A percentile compares a stretch with the other conserved stretches of the same genome.
These are phyloP conservation scores for Auricularia heimuer DNA, from an alignment of 768 basidiomycete species.

Conservation along the genomic window DNA sequence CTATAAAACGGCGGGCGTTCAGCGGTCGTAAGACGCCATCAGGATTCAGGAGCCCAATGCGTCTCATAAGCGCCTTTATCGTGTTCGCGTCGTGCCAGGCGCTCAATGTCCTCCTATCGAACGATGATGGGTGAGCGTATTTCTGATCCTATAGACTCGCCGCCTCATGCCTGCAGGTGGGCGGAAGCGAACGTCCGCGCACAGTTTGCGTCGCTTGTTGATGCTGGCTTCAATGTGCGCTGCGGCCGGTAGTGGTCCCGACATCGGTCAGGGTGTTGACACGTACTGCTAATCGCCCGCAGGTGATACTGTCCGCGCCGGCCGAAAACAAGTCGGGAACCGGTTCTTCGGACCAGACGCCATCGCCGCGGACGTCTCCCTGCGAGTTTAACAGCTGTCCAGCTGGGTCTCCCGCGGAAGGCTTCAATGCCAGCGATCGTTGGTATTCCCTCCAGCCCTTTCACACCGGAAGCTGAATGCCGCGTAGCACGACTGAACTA, in stretches of 20 bases:
- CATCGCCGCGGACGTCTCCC: slow-evolving; percentile 17
- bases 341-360: slow-evolving; percentile 29
- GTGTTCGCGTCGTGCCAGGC: too few species aligned
- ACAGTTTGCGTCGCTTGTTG: slow-evolving; percentile 17
- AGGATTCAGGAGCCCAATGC: too few species aligned
- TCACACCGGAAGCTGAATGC: background rate
- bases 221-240: slow-evolving; percentile 18
- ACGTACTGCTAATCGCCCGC: background rate
- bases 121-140: too few species aligned
- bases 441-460: background rate
- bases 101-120: too few species aligned
- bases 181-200: slow-evolving; percentile 23
- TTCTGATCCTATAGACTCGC: too few species aligned
- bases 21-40: too few species aligned
- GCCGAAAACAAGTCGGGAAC: slow-evolving; percentile 38
- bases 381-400: slow-evolving; percentile 38
- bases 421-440: slow-evolving; percentile 31
- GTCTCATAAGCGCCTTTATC: too few species aligned
- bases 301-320: slow-evolving; percentile 36
- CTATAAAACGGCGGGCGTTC: too few species aligned
- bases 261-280: background rate
- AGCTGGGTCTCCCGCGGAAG: slow-evolving; percentile 31
- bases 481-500: slow-evolving; percentile 30
- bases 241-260: background rate
- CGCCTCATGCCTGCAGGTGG: slow-evolving; percentile 14